Base-by-base conservation (phyloP, 805 yeast species). In the Wickerhamiella kazuoi region DNA sequence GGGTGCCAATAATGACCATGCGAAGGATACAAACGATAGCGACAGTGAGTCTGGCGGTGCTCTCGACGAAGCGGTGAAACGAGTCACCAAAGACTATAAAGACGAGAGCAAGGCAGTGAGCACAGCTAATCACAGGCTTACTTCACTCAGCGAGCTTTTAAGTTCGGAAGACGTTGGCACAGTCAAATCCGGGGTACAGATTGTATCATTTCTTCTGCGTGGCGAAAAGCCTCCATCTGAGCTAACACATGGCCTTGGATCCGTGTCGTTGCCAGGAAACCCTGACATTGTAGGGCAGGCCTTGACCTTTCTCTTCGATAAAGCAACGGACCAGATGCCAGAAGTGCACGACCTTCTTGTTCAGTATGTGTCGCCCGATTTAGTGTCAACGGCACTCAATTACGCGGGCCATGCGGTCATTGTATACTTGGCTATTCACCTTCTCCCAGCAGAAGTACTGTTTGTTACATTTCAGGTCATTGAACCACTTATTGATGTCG, bases 361-460 rank as follows among this genome's bases (percentile, higher is more conserved):
- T 20, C 17, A 32, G 21, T 44, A 39, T 26, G 44, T 41, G 16
- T 34, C 35, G 5, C 34, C 41, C 9, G 47, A 47, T 9, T 18
- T 48, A 34, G 45, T 47, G 4, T 44, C 46, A 2, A 28, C 42
- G 4, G 39, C 43, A 2, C 34, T 44, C 8, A 41, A 46, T 35
- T 48, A 44, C 26, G 46, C 47, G 11, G 48, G 46, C 19, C 43
- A 46, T 9, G 41, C 43, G n/a, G 24, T 30, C 6, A 37, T 46
- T 1, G 23, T 46, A 15, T 32, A 32, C 16, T 47, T 40, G 11
- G 45, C 45, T 6, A 48, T 44, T 6, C 41, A 46, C 30, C 34
- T 46, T 19, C 39, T 48, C 2, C 48, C 50, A 1, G 44, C 41
- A 13, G 42, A 40, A 8, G 41, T 40, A 17, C 31, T 50, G 16